Percentiles rank a stretch among this genome's conserved stretches.
Conservation (phyloP, 257 asterid species). For the Ehretia macrophylla region DNA sequence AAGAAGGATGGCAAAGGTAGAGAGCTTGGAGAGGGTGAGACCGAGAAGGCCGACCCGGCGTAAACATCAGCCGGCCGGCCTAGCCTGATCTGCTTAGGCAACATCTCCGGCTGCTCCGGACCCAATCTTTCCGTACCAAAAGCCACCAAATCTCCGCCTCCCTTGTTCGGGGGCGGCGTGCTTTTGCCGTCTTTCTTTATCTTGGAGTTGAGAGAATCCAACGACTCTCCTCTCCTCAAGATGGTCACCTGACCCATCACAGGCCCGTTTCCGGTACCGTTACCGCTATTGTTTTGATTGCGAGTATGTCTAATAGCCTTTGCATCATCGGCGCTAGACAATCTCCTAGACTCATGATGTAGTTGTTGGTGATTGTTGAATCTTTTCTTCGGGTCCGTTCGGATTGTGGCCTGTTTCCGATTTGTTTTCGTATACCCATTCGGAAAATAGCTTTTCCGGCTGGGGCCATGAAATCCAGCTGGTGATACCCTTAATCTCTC, state of each 20-base stretch:
- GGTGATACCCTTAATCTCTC: slow-evolving; percentile 24
- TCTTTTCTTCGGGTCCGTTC: slow-evolving; percentile 22
- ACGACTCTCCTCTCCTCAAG: slow-evolving; percentile 39
- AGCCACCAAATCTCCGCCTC: no score
- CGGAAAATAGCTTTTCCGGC: slow-evolving; percentile 13
- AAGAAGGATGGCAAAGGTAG: slow-evolving; percentile 68
- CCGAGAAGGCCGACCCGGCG: slow-evolving; percentile 61
- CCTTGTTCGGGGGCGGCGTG: not conserved
- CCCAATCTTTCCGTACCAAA: no score
- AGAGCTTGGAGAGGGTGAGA: slow-evolving; percentile 69
- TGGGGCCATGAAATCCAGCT: slow-evolving; percentile 16
- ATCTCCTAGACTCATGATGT: not conserved
- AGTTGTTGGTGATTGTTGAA: not conserved
- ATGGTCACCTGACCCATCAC: slow-evolving; percentile 11
- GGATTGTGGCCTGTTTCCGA: slow-evolving; percentile 2
- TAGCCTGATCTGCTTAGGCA: not conserved
- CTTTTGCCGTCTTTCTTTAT: slow-evolving; percentile 20
- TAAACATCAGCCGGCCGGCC: slow-evolving; percentile 25
- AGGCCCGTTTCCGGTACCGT: slow-evolving; percentile 7
- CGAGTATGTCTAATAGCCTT: not conserved
- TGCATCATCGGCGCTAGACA: not conserved
- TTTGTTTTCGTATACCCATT: slow-evolving; percentile 4
- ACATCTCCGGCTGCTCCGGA: no score
- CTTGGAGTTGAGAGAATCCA: slow-evolving; percentile 42
- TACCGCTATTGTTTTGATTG: not conserved